Evolutionary conservation across 2,329 filamentous ascomycete species (phyloP), one percentile per base, ranked within the genome.

Genomic region (Domatiomyces catenatus): DNA sequence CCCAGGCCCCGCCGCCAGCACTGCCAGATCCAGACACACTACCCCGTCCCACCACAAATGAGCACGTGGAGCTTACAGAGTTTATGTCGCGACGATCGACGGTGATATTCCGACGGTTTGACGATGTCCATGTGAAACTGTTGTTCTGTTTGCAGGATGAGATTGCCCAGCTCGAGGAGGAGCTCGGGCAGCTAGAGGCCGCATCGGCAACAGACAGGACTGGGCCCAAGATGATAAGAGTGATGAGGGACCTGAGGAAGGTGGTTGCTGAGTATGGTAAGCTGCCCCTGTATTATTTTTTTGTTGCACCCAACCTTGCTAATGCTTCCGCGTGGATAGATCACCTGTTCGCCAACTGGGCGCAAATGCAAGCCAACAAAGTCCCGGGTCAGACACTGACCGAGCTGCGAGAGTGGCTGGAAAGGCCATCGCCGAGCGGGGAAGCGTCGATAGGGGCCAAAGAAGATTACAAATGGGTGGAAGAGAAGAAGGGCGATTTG

Each of bases 71-170:
- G 36, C 49, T 58, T 47, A 56, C 58, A 28, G 55, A 56, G 4
- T 59, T 58, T 48, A 60, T 60, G 58, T 54, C 52, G 3, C 52
- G 50, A 47, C 55, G 54, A 46, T 56, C 56, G 32, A 56, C 51
- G 17, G 51, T 58, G 15, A 58, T 67, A 6, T 58, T 68, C 3
- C 59, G 66, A 5, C 60, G 64, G 10, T 69, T 69, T 46, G 56
- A 57, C 6, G 49, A 56, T 1, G 54, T 67, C 0, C 66, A 65
- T 43, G 52, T 54, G 5, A 54, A 65, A 28, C 51, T 66, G 10
- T 52, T 61, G 1, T 55, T 69, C 4, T 55, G 56, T 1, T 56
- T 67, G 2, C 66, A 69, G 52, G 65, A 68, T 32, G 55, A 65
- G 44, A 54, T 68, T 1, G 57, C 56, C 0, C 54, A 48, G 0